Evolutionary conservation across 2,329 filamentous ascomycete species (phyloP).

Genomic region (Penicillium janthinellum): DNA sequence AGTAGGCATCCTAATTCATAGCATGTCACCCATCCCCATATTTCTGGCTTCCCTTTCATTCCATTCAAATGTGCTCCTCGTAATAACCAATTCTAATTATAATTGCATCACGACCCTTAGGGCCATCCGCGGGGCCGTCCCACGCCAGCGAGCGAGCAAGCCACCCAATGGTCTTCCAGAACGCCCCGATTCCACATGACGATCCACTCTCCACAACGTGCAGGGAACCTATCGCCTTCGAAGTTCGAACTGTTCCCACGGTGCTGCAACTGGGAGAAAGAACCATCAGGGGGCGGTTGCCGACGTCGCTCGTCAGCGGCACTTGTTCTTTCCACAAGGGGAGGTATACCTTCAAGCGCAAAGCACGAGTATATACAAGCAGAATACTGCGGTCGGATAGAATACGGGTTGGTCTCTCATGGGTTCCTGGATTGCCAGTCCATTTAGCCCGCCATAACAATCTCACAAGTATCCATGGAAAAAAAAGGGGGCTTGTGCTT

Average conservation of each 20-base stretch:
- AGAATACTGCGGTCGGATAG: neutral
- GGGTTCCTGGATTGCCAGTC: neutral
- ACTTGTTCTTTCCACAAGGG: neutral
- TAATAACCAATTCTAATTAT: slow-evolving; percentile 12
- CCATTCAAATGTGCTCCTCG: neutral
- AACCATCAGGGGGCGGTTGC: neutral
- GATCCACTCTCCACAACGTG: slow-evolving; percentile 31
- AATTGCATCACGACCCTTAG: neutral
- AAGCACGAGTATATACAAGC: too few relatives aligned
- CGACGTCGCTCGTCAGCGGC: neutral
- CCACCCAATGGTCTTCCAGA: slow-evolving; percentile 21
- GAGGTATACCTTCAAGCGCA: neutral
- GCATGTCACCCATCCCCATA: neutral
- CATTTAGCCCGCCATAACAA: neutral
- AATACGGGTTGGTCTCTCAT: neutral
- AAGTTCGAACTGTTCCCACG: slow-evolving; percentile 9
- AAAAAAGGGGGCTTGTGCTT: slow-evolving; percentile 10
- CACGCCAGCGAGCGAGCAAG: slow-evolving; percentile 7
- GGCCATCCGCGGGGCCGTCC: slow-evolving; percentile 13
- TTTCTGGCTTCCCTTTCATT: neutral
- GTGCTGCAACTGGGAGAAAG: slow-evolving; percentile 1
- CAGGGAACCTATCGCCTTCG: slow-evolving; percentile 18
- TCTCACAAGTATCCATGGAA: neutral
- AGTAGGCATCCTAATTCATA: too few relatives aligned
- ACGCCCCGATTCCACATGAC: slow-evolving; percentile 19